phyloP scores from a whole-genome alignment of 208 protist genomes.

The Leishmania aethiopica region DNA sequence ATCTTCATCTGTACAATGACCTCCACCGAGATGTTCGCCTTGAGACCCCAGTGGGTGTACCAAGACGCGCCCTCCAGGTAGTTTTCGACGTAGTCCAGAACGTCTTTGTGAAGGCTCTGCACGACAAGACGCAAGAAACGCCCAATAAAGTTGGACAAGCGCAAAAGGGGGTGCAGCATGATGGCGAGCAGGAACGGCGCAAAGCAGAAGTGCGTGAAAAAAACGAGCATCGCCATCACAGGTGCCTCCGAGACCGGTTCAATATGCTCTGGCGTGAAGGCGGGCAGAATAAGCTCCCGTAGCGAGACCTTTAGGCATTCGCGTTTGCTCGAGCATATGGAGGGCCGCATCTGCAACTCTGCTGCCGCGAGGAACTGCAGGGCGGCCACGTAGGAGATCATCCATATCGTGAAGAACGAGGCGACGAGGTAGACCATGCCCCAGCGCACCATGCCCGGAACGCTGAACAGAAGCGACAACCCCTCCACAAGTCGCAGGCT shows the following conservation, averaged over 20 bases:
- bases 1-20: slow-evolving; percentile 54
- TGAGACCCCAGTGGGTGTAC: slow-evolving; percentile 67
- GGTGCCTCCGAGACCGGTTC: slow-evolving; percentile 37
- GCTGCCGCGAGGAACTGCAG: slow-evolving; percentile 41
- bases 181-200: slow-evolving; percentile 62
- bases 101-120: slow-evolving; percentile 72
- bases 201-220: slow-evolving; percentile 67
- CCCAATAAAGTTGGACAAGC: slow-evolving; percentile 73
- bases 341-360: neutral
- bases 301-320: slow-evolving; percentile 62
- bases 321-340: slow-evolving; percentile 38
- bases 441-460: slow-evolving; percentile 75
- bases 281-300: slow-evolving; percentile 63
- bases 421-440: slow-evolving; percentile 55
- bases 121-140: slow-evolving; percentile 78
- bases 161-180: slow-evolving; percentile 64
- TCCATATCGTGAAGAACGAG: slow-evolving; percentile 65
- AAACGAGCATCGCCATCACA: slow-evolving; percentile 52
- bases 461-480: slow-evolving; percentile 66
- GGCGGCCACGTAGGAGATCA: slow-evolving; percentile 73
- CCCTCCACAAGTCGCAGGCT: slow-evolving; percentile 70
- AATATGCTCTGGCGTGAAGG: slow-evolving; percentile 61
- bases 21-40: slow-evolving; percentile 35
- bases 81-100: slow-evolving; percentile 69
- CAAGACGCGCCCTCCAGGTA: slow-evolving; percentile 75